These are phyloP conservation scores for Physaria fendleri DNA, from an alignment of 345 rosid species.

Conservation along the genomic window DNA sequence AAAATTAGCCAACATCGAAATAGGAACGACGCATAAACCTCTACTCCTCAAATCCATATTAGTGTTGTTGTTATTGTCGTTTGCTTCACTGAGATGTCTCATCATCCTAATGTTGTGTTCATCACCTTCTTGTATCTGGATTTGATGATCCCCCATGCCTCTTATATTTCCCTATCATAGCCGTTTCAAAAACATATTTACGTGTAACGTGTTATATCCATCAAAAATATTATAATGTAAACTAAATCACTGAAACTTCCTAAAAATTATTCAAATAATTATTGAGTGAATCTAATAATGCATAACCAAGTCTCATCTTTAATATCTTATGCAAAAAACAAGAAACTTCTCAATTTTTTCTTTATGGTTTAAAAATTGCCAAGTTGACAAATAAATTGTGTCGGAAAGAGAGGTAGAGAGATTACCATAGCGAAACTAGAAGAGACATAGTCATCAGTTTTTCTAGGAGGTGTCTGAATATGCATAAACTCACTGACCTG, in stretches of 20 bases:
- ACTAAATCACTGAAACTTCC: not conserved
- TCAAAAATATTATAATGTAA: not conserved
- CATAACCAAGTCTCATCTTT: not conserved
- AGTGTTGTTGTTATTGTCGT: constrained; percentile 4
- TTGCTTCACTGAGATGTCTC: constrained; percentile 11
- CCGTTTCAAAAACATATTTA: constrained; percentile 3
- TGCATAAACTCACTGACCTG: constrained; percentile 51
- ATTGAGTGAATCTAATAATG: constrained; percentile 2
- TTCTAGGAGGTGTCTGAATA: constrained; percentile 37
- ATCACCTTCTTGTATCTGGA: constrained; percentile 18
- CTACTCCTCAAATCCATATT: constrained; percentile 51
- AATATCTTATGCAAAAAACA: not conserved
- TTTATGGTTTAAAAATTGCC: not conserved
- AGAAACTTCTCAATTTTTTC: not conserved
- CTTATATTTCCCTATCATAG: constrained; percentile 22
- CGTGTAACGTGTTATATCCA: constrained; percentile 6
- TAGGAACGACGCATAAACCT: constrained; percentile 73
- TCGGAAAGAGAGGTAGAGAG: constrained; percentile 8
- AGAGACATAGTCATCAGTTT: constrained; percentile 31
- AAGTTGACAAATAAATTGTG: not conserved
- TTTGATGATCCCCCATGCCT: constrained; percentile 15
- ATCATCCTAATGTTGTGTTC: constrained; percentile 12
- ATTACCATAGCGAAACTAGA: constrained; percentile 29
- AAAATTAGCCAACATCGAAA: constrained; percentile 63
- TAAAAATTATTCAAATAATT: not conserved